Evolutionary conservation across 176 grass and related monocot genomes (phyloP), one percentile per base, ranked within the genome.

Genomic region (Avena insularis): DNA sequence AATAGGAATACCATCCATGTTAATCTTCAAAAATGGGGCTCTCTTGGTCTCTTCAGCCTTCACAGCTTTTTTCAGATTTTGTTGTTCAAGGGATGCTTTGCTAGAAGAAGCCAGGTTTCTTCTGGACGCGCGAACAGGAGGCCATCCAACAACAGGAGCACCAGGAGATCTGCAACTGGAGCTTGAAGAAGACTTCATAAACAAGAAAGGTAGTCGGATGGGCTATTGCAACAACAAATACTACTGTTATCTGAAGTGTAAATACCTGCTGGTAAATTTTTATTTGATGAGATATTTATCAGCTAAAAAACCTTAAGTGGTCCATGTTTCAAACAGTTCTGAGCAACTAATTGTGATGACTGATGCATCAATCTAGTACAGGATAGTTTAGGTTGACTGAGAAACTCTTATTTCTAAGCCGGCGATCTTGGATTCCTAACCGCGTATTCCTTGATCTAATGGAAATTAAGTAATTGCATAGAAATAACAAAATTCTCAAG

Each of bases 111-210:
- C 91, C 69, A 95, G 76, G 83, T 98, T 98, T 87, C 91, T 98
- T 93, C 95, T 93, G 88, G 89, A 98, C 8, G 91, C 74, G 21
- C 93, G 83, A 71, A 98, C 75, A 0, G 95, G 95, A 68, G 95
- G 95, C 95, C 95, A 98, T 53, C 95, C 95, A 35, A 98, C 61
- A 63, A 97, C 90, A 23, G 90, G 90, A 75, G 85, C 40, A 64
- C 65, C 85, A 14, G 84, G 62, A 81, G 82, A 90, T 85, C 90
- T 93, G 88, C 53, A 78, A 23, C 88, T 55, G 9, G 21, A 57
- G 12, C 20, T 35, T 82, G 4, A 60, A 67, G 62, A 54, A 64
- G 11, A 25, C 29, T 35, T 40, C 12, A 75, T 45, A 78, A 45
- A 60, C n/a, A 20, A 57, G 43, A 57, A 80, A 16, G 4, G 9